Evolutionary conservation across 169 alveolate species (phyloP), one percentile per base, ranked within the genome.

Genomic region (Besnoitia besnoiti): DNA sequence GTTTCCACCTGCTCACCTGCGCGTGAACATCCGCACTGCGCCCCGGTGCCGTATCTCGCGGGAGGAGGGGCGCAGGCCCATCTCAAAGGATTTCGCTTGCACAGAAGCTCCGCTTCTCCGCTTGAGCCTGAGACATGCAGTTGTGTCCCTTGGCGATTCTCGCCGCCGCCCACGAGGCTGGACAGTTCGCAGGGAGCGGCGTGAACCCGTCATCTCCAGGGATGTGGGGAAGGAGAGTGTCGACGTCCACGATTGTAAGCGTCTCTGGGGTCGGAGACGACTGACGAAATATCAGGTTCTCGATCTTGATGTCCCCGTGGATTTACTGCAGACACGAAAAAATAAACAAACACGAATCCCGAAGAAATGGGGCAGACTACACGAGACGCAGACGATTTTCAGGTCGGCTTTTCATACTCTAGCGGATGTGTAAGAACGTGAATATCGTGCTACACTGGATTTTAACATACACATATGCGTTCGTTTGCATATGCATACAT

Each of bases 291-390:
- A 84, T 84, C 37, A 84, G 12, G 33, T 84, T 84, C 44, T 84
- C 90, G 24, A 50, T n/a, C 46, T 84, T 84, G 8, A 84, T 84
- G 47, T 84, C 90, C 40, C 90, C 90, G 90, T 84, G 90, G 44
- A 84, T 84, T 24, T n/a, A 84, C 90, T 84, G 90, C 30, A 73
- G 85, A 40, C 59, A 19, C 49, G 46, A 24, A 40, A 37, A 16
- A 77, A 77, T 44, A 16, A 42, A 24, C 33, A n/a, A 55, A 5
- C 67, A 55, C 12, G 67, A 19, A 55, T 19, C 12, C 7, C 67
- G 67, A 55, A 19, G 67, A n/a, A 55, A 49, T 5, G 55, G 14
- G 24, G 55, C 67, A 21, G 12, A 5, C 5, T 10, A 19, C 67
- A 55, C n/a, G 12, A n/a, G 67, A 55, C n/a, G 12, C 67, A n/a